Conservation (phyloP, 1,139 yeast species). For the Pichia sp. region DNA sequence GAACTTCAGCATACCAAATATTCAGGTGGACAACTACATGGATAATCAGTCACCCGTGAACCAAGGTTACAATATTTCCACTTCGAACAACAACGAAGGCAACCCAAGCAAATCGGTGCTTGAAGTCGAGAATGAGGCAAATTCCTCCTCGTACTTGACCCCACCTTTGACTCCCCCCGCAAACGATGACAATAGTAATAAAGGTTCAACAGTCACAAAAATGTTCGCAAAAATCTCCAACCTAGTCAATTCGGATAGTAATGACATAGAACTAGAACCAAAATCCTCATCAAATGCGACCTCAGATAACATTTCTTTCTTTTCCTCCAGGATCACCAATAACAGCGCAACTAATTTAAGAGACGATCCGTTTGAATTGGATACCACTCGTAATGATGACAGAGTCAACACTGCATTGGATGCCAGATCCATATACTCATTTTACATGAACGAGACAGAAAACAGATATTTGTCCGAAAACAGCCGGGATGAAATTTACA, state of each 20-base stretch:
- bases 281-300: neutral
- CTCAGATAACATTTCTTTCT: neutral
- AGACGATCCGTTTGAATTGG: neutral
- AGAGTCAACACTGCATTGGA: constrained; percentile 1
- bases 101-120: neutral
- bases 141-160: neutral
- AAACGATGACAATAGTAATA: neutral
- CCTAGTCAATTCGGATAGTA: constrained; percentile 13
- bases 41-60: neutral
- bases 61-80: neutral
- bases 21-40: constrained; percentile 8
- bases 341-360: neutral
- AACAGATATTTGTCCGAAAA: constrained; percentile 4
- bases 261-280: neutral
- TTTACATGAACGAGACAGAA: constrained; percentile 5
- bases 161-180: neutral
- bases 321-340: neutral
- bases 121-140: neutral
- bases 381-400: neutral
- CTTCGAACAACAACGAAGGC: neutral
- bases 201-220: constrained; percentile 1
- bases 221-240: constrained; percentile 12
- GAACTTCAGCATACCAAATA: neutral
- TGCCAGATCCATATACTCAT: constrained; percentile 3
- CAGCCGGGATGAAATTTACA: constrained; percentile 2